Conservation (phyloP, 140 eudicot genomes). For the Flaveria floridana region DNA sequence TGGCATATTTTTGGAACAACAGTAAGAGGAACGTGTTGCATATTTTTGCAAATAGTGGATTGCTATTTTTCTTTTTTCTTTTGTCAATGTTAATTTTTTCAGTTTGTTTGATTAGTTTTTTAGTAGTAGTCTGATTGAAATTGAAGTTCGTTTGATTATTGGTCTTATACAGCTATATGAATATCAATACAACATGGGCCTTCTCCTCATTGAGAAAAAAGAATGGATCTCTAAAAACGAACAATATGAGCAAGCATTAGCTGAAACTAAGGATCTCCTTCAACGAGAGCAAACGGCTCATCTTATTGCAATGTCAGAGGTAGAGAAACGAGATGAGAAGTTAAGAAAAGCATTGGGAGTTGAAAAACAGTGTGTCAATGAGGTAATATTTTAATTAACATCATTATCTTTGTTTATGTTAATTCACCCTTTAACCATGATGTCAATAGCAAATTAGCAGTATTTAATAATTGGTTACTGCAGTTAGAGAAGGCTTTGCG, state of each 20-base stretch:
- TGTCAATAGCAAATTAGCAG: not conserved
- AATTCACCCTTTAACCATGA: slow-evolving; percentile 1
- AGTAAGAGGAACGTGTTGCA: not conserved
- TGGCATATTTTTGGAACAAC: not conserved
- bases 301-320: slow-evolving; percentile 63
- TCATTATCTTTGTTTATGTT: not conserved
- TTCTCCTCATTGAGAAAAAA: slow-evolving; percentile 85
- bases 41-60: not conserved
- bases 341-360: slow-evolving; percentile 87
- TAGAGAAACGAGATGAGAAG: slow-evolving; percentile 90
- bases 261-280: slow-evolving; percentile 55
- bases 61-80: not conserved
- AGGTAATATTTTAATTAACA: slow-evolving; percentile 43
- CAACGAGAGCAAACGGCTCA: slow-evolving; percentile 75
- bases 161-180: slow-evolving; percentile 70
- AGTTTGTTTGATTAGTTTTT: slow-evolving; percentile 7
- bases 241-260: slow-evolving; percentile 52
- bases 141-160: slow-evolving; percentile 21
- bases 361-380: slow-evolving; percentile 77
- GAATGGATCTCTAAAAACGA: slow-evolving; percentile 64
- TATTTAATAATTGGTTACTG: slow-evolving; percentile 25
- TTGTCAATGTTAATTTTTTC: not conserved
- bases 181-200: slow-evolving; percentile 94
- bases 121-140: slow-evolving; percentile 14
- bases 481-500: slow-evolving; percentile 92